Percentiles rank a stretch among this genome's conserved stretches.
phyloP scores from a whole-genome alignment of 75 land plant genomes.

The Picea sitchensis region DNA sequence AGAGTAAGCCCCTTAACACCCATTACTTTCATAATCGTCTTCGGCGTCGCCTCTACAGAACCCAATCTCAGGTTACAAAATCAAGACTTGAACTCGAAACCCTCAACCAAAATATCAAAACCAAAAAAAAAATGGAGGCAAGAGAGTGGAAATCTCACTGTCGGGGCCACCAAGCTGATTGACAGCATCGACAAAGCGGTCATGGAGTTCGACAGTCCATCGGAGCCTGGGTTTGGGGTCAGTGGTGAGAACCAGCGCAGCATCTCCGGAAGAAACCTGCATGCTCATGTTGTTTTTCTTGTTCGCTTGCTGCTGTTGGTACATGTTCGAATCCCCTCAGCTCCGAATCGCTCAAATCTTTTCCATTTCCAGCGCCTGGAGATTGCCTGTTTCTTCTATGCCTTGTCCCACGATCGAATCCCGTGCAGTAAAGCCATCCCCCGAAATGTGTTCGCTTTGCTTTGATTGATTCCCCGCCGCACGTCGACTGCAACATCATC shows the following conservation, averaged over 20 bases:
- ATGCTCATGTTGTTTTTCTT: conserved; percentile 12
- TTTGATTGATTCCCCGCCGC: too few relatives aligned
- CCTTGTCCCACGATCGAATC: too few relatives aligned
- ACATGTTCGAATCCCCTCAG: background rate
- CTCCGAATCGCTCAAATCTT: too few relatives aligned
- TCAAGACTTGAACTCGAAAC: background rate
- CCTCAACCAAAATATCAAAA: background rate
- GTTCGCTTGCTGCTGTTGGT: background rate
- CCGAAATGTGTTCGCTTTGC: too few relatives aligned
- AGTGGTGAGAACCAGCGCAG: conserved; percentile 35
- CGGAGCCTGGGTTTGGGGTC: conserved; percentile 44
- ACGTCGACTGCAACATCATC: too few relatives aligned
- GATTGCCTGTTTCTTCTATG: too few relatives aligned
- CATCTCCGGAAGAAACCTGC: conserved; percentile 12
- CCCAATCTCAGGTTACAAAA: background rate
- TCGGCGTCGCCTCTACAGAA: conserved; percentile 62
- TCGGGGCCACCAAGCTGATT: conserved; percentile 49
- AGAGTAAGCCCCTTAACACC: conserved; percentile 68
- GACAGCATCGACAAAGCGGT: conserved; percentile 47
- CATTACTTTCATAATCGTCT: conserved; percentile 69
- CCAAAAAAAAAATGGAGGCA: background rate
- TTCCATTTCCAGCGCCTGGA: too few relatives aligned
- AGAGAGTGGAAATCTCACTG: conserved; percentile 20
- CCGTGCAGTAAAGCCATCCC: too few relatives aligned
- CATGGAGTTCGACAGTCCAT: conserved; percentile 47